Evolutionary conservation across 192 early-diverging fungal species (phyloP), one percentile per base, ranked within the genome.

Genomic region (Coemansia biformis): DNA sequence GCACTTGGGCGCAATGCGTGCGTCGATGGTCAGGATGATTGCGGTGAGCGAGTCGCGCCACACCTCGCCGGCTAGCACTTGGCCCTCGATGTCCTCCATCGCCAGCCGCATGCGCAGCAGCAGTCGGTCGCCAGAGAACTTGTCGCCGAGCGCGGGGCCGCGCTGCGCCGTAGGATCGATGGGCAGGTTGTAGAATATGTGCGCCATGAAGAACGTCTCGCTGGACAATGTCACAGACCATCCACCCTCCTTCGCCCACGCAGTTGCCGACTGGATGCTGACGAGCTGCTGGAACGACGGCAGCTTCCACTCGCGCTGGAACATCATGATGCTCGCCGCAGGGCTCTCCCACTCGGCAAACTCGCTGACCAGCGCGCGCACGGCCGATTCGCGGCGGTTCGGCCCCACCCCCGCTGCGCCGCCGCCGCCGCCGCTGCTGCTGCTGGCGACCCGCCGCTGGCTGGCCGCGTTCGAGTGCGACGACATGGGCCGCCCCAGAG

Each of bases 301-400:
- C 54, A 74, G 70, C 54, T 66, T 74, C 70, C 70, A 74, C 48
- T 74, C 70, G 45, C 70, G 62, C 54, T 74, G 70, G 51, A 74
- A 74, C 70, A 74, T 74, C 70, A 74, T 74, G 8, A 74, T 58
- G 39, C 70, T 74, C 5, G 70, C 59, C 3, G 70, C 29, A 21
- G 70, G 63, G 54, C 63, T 74, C 58, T 74, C 70, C 70, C 70
- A 74, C 8, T 46, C 26, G 1, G 70, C 70, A 74, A 74, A 74
- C 39, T 74, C 70, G 47, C 63, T 66, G 41, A 74, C 38, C 38
- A 74, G 51, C 22, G 58, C 51, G 8, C 70, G 62, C 41, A 74
- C 70, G 14, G 51, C 44, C 19, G 70, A 24, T 18, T 74, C 70
- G 24, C 51, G 49, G 9, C 70, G 70, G 24, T 16, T 58, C 10